Evolutionary conservation across 371 early-diverging fungal genomes (phyloP).

Genomic region (Neoconidiobolus thromboides): DNA sequence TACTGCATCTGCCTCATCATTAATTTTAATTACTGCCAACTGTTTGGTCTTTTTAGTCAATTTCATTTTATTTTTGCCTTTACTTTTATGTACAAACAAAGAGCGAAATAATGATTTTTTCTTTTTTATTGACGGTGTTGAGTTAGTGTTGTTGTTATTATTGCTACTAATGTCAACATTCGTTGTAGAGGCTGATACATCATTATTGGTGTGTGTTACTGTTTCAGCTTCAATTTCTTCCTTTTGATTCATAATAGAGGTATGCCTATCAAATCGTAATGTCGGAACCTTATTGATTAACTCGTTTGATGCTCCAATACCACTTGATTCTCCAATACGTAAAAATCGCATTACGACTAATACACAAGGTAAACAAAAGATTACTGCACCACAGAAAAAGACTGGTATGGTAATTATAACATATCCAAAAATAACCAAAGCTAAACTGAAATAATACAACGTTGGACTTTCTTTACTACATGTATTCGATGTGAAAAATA

Average conservation of each 20-base stretch:
- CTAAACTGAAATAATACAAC: constrained; percentile 32
- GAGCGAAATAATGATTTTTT: constrained; percentile 2
- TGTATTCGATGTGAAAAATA: constrained; percentile 29
- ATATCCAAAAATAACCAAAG: constrained; percentile 41
- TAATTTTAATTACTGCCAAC: neutral
- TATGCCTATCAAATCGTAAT: constrained; percentile 6
- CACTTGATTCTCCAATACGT: constrained; percentile 29
- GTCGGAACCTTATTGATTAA: constrained; percentile 11
- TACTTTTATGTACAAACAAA: neutral
- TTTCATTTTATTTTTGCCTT: neutral
- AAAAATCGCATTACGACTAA: constrained; percentile 33
- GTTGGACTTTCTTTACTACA: constrained; percentile 30
- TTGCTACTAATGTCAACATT: neutral
- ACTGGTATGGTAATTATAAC: constrained; percentile 39
- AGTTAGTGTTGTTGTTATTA: neutral
- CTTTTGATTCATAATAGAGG: neutral
- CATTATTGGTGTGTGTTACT: neutral
- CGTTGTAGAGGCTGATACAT: neutral
- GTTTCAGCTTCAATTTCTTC: neutral
- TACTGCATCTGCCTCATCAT: constrained; percentile 19
- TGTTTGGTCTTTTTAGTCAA: neutral
- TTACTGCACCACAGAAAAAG: constrained; percentile 34
- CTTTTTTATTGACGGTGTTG: neutral
- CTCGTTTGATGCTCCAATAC: constrained; percentile 21
- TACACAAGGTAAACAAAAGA: constrained; percentile 39